These are phyloP conservation scores for Leccinum truebloodii DNA, from an alignment of 768 basidiomycete species.

Conservation along the genomic window DNA sequence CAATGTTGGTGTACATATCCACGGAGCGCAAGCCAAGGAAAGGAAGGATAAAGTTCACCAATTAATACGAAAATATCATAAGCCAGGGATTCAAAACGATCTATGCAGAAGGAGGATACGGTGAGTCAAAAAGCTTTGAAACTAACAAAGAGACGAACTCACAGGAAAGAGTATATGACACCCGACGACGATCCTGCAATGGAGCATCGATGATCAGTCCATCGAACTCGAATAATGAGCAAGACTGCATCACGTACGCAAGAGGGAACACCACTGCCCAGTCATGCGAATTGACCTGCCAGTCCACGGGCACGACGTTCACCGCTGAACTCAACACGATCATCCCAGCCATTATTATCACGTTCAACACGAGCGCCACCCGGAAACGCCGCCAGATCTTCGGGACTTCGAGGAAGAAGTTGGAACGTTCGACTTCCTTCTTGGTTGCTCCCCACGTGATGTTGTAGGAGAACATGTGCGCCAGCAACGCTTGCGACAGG, in stretches of 20 bases:
- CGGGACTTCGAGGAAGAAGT: constrained; percentile 90
- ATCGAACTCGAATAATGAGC: neutral
- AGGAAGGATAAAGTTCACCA: neutral
- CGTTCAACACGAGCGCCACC: constrained; percentile 54
- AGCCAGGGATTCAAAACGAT: constrained; percentile 88
- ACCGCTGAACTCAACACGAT: constrained; percentile 49
- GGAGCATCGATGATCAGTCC: neutral
- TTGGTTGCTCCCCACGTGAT: constrained; percentile 61
- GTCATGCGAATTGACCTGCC: constrained; percentile 56
- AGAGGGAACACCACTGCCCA: constrained; percentile 81
- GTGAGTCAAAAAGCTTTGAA: constrained; percentile 24
- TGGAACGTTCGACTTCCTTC: constrained; percentile 88
- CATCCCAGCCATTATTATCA: constrained; percentile 52
- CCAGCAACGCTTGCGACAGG: constrained; percentile 50
- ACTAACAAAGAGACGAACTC: constrained; percentile 22
- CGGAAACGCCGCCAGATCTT: constrained; percentile 80
- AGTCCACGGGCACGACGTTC: constrained; percentile 58
- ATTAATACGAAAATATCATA: constrained; percentile 73
- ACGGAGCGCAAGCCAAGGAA: neutral
- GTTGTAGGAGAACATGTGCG: constrained; percentile 61
- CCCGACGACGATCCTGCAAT: constrained; percentile 47
- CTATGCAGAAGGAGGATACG: constrained; percentile 32
- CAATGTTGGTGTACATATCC: neutral
- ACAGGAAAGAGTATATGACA: constrained; percentile 79
- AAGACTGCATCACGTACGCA: constrained; percentile 37